Base-by-base conservation (phyloP, 2,329 filamentous ascomycete species). In the Venturiaceae sp. region DNA sequence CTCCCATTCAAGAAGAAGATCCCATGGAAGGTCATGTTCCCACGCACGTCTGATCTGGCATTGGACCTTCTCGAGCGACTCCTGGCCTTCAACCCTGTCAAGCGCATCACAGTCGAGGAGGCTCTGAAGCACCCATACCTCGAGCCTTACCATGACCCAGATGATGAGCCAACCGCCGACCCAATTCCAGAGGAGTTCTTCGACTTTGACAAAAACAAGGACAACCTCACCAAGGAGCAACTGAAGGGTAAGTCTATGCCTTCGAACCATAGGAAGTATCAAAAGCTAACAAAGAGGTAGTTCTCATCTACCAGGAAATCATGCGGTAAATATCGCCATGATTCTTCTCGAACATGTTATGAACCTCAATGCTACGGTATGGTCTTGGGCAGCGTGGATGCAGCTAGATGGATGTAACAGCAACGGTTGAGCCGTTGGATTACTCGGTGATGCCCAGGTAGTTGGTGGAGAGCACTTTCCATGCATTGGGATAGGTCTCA, bases 1-100 rank as follows among this genome's bases (percentile, higher is more conserved):
- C 83, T 97, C 52, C 92, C 94, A 19, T 97, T 97, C 81, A 97
- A 97, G 84, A 97, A 97, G 86, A 97, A 97, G 85, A 95, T 97
- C 53, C 92, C 94, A 0, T 94, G 96, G 84, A 90, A 94, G 72
- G 89, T 88, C 47, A 85, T 99, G 73, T 99, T 99, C 81, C 92
- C 94, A 65, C 96, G 96, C 82, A 96, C 92, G n/a, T 95, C 92
- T n/a, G 92, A 97, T 63, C 78, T 95, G 36, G 94, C 94, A 0
- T 81, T 99, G 37, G 94, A 99, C 69, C 80, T 99, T 39, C 81
- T 99, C 26, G 94, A 99, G 81, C 95, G 94, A 75, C 83, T 99
- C 16, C 82, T 99, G 32, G 92, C 94, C 13, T 99, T 99, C 80
- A 99, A 99, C 77, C 94, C 94, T 0, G 90, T 94, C 63, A 99